A percentile compares a stretch with the other conserved stretches of the same genome.
phyloP scores from a whole-genome alignment of 2,329 filamentous ascomycete species.

The Albophoma yamanashiensis region DNA sequence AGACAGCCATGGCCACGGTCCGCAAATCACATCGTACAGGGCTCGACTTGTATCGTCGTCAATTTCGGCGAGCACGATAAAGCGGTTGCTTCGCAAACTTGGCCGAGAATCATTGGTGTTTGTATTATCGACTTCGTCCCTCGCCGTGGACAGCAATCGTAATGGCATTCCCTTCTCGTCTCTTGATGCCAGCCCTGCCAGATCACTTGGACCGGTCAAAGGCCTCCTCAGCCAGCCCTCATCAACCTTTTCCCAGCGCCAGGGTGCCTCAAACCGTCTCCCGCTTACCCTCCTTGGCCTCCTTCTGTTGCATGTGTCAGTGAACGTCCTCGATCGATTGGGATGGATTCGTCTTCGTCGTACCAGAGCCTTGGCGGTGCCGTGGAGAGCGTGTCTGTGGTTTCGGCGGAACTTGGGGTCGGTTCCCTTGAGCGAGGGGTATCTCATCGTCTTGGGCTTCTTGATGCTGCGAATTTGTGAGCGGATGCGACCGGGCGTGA shows the following conservation, averaged over 20 bases:
- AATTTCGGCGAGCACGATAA: neutral
- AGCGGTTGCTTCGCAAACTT: neutral
- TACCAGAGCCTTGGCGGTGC: slow-evolving; percentile 96
- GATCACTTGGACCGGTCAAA: neutral
- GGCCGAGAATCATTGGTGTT: neutral
- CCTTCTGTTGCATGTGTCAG: slow-evolving; percentile 59
- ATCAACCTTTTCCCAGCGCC: neutral
- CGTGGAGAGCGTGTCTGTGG: slow-evolving; percentile 99
- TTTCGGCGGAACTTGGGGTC: slow-evolving; percentile 99
- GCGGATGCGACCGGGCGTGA: neutral
- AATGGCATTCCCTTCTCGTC: neutral
- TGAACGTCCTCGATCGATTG: slow-evolving; percentile 11
- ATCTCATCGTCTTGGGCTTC: slow-evolving; percentile 99
- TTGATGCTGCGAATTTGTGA: slow-evolving; percentile 67
- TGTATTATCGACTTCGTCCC: neutral
- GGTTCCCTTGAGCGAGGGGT: slow-evolving; percentile 96
- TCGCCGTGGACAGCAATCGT: neutral
- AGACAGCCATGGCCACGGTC: neutral
- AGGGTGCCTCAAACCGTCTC: slow-evolving; percentile 57
- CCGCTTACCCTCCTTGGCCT: slow-evolving; percentile 92
- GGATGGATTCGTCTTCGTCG: slow-evolving; percentile 18
- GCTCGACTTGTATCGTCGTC: neutral
- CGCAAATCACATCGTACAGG: neutral
- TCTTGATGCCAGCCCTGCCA: neutral
- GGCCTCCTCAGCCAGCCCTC: neutral